A percentile compares a stretch with the other conserved stretches of the same genome.
These are phyloP conservation scores for Mitragyna speciosa DNA, from an alignment of 257 asterid species.

Conservation along the genomic window DNA sequence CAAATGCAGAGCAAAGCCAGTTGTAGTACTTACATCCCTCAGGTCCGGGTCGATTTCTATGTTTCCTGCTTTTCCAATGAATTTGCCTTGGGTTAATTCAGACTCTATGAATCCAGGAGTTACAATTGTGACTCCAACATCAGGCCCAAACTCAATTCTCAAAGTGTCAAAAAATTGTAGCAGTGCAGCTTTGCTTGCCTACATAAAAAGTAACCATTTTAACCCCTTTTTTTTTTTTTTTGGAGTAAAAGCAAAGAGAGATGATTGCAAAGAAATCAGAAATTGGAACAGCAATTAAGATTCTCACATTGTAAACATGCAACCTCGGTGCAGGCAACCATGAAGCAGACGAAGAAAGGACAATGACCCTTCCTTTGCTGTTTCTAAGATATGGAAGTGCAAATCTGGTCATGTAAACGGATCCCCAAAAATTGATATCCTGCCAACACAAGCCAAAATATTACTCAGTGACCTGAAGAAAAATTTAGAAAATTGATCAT, in stretches of 20 bases:
- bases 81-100: constrained; percentile 66
- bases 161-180: constrained; percentile 68
- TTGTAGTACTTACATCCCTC: constrained; percentile 54
- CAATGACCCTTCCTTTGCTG: constrained; percentile 58
- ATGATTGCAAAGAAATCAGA: not conserved
- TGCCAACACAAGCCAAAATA: constrained; percentile 11
- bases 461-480: not conserved
- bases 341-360: constrained; percentile 62
- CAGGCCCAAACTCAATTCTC: constrained; percentile 57
- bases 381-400: constrained; percentile 58
- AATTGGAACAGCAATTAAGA: not conserved
- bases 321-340: constrained; percentile 84
- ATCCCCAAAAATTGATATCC: constrained; percentile 88
- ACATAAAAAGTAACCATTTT: not conserved
- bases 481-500: too few species aligned
- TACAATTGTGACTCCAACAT: constrained; percentile 55
- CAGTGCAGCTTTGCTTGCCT: constrained; percentile 91
- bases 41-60: constrained; percentile 48
- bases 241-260: too few species aligned
- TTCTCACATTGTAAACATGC: constrained; percentile 56
- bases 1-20: not conserved
- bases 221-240: too few species aligned
- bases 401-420: constrained; percentile 54
- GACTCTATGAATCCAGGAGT: constrained; percentile 74
- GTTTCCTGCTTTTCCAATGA: constrained; percentile 44